Evolutionary conservation across 768 basidiomycete species (phyloP), one percentile per base, ranked within the genome.

Genomic region (Paxillus ammoniavirescens): DNA sequence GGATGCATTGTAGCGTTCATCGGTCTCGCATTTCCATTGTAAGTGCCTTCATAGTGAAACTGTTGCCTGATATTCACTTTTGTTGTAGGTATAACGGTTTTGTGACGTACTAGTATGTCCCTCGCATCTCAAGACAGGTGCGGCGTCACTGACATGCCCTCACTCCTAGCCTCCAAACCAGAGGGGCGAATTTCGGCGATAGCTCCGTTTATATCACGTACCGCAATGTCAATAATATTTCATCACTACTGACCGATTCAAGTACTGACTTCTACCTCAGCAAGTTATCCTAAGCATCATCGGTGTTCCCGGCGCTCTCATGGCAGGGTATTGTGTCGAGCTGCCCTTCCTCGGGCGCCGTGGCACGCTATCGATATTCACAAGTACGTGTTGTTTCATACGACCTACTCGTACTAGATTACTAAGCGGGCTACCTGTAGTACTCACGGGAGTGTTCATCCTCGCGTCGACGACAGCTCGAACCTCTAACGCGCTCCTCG

Each of bases 11-110:
- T 21, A 88, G 87, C 82, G 2, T 73, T 91, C 41, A 91, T 91
- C 54, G 89, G 89, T 7, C 76, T 91, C 13, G 88, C 88, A 2
- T 89, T 85, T 58, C 87, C 89, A 14, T 68, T 91, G 73, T 84
- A 57, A 67, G 77, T 65, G 3, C 26, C 33, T 35, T 35, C 10
- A 6, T 40, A 17, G 8, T 8, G 1, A 26, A 18, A n/a, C 28
- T 2, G 8, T n/a, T 44, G 10, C 13, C 43, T 7, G 5, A 4
- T 54, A 10, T 44, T 62, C 15, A 49, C 8, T 17, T n/a, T 49
- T 21, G 3, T 18, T 17, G 13, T 44, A 78, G 77, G 36, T 79
- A 82, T 59, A 78, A 82, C 64, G 74, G 72, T 49, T 79, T 80
- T 59, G 72, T 83, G 17, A 77, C 78, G 4, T 83, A 75, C 60